Evolutionary conservation across 2,329 filamentous ascomycete genomes (phyloP), one percentile per base, ranked within the genome.

Genomic region (Pseudocercospora crystallina): DNA sequence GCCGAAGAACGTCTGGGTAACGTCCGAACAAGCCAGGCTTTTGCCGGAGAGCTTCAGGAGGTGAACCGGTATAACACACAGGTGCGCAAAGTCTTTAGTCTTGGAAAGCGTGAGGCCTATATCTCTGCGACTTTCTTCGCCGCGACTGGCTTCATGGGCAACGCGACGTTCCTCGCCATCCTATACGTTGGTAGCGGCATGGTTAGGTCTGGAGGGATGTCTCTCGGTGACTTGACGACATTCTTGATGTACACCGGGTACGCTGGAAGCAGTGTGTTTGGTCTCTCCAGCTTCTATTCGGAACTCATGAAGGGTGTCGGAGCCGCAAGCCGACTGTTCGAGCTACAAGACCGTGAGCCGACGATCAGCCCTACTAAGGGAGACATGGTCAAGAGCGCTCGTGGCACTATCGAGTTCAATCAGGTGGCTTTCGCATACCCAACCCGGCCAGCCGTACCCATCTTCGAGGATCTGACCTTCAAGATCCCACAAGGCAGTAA

Each of bases 281-380:
- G 94, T 3, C 77, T 99, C 1, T 96, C 90, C 3, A 90, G 89
- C 49, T 99, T 99, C 73, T 99, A 96, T 72, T 96, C 91, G 0
- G 94, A 99, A 69, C 79, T 99, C 55, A 99, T 99, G 94, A 99
- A 99, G 71, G 95, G 95, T 36, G 92, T 96, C 3, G 94, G 95
- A 64, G 94, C 94, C 36, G 94, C 94, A n/a, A 95, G 87, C 65
- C 87, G 94, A 53, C 78, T 99, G 1, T 99, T 99, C 65, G 94
- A 99, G 67, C 80, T 99, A 5, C 91, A 97, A 68, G 94, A 99
- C 69, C 85, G 94, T 56, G 78, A 89, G 51, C 88, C 91, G 0
- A 86, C 84, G 2, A 95, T 97, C 54, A 86, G 86, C n/a, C 84
- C 91, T 14, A 99, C 95, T 0, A 84, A 86, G 45, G 94, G 94